Evolutionary conservation across 208 protist genomes (phyloP).

Genomic region (Tritrichomonas foetus): DNA sequence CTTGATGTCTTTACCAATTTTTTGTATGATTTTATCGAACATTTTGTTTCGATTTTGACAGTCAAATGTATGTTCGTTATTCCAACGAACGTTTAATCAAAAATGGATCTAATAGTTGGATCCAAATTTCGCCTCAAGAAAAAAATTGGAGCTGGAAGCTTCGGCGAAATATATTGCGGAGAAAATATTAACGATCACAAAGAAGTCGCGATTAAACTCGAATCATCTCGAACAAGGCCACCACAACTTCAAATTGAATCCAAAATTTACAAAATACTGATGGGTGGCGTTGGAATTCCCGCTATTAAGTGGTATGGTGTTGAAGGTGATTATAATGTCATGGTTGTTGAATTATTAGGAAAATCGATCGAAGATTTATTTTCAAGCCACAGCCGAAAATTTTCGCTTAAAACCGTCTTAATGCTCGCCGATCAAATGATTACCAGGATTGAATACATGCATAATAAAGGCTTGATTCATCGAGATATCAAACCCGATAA

Average conservation of each 20-base stretch:
- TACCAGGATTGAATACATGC: constrained; percentile 86
- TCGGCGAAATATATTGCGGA: constrained; percentile 82
- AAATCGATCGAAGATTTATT: constrained; percentile 95
- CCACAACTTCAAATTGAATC: constrained; percentile 95
- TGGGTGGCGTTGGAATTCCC: constrained; percentile 81
- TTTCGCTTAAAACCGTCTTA: constrained; percentile 94
- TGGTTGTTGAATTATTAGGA: constrained; percentile 97
- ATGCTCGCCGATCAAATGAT: constrained; percentile 96
- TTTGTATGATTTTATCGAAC: no score
- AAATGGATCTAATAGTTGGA: constrained; percentile 77
- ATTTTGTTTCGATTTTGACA: no score
- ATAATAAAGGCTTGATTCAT: constrained; percentile 93
- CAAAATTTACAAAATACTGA: constrained; percentile 77
- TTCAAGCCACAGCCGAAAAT: constrained; percentile 70
- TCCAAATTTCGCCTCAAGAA: constrained; percentile 79
- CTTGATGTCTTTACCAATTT: no score
- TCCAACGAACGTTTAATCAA: no score
- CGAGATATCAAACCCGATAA: constrained; percentile 94
- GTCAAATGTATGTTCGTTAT: no score
- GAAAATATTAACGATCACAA: neutral
- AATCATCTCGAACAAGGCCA: constrained; percentile 69
- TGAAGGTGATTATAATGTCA: constrained; percentile 93
- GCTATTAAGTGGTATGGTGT: constrained; percentile 83
- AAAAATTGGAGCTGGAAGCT: constrained; percentile 95
- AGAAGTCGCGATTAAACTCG: constrained; percentile 70